Evolutionary conservation across 1,284 basidiomycete species (phyloP).

Genomic region (Apiotrichum gamsii): DNA sequence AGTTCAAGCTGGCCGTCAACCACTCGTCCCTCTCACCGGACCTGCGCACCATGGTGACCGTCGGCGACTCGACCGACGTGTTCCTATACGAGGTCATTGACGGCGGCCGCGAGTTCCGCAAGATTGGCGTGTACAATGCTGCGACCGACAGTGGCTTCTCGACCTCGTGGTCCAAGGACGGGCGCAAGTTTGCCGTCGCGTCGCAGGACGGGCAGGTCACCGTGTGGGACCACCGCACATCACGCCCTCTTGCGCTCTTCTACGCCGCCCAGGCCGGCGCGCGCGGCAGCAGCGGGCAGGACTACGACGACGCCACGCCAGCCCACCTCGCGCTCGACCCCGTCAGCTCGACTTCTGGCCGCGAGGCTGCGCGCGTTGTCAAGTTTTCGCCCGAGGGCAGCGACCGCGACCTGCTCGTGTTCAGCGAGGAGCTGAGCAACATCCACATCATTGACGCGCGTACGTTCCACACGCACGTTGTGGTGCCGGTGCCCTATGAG

Average conservation of each 20-base stretch:
- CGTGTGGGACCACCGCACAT: constrained; percentile 47
- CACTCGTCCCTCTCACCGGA: constrained; percentile 47
- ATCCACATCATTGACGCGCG: constrained; percentile 47
- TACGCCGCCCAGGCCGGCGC: constrained; percentile 22
- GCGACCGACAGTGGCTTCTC: constrained; percentile 44
- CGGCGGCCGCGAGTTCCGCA: constrained; percentile 40
- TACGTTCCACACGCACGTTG: constrained; percentile 43
- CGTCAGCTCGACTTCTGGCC: constrained; percentile 28
- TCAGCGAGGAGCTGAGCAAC: constrained; percentile 39
- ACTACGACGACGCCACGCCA: constrained; percentile 3
- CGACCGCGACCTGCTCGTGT: constrained; percentile 43
- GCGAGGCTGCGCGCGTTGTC: constrained; percentile 45
- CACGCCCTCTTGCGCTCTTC: constrained; percentile 42
- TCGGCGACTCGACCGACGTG: constrained; percentile 46
- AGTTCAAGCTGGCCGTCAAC: constrained; percentile 43
- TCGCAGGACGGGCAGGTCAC: constrained; percentile 48
- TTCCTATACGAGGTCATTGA: constrained; percentile 42
- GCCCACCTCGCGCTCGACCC: constrained; percentile 23
- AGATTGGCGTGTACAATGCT: constrained; percentile 40
- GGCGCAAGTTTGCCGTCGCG: constrained; percentile 46
- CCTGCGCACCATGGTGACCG: constrained; percentile 43
- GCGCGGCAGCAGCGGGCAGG: neutral
- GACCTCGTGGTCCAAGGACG: constrained; percentile 46
- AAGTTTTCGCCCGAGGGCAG: constrained; percentile 46
- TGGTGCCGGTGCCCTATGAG: constrained; percentile 36